phyloP scores from a whole-genome alignment of 1,284 basidiomycete species.

The Apiotrichum porosum region DNA sequence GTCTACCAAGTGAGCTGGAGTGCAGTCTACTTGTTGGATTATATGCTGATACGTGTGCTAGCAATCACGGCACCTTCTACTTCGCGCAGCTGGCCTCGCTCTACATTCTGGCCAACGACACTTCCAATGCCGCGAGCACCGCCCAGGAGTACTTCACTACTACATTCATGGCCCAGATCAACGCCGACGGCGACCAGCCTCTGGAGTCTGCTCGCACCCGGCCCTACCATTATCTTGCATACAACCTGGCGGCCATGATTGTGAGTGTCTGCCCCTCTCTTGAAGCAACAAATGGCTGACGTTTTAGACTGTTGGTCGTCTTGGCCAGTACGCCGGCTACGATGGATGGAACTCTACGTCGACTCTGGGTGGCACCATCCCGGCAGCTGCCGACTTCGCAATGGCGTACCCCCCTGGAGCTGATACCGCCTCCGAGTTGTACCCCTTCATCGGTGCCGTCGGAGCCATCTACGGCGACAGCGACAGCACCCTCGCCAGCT shows the following conservation, averaged over 20 bases:
- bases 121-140: conserved; percentile 15
- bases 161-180: conserved; percentile 30
- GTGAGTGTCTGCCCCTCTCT: too few species aligned
- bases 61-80: conserved; percentile 42
- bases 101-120: conserved; percentile 30
- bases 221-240: conserved; percentile 41
- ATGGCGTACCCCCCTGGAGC: conserved; percentile 17
- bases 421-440: conserved; percentile 14
- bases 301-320: conserved; percentile 4
- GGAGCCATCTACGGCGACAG: conserved; percentile 33
- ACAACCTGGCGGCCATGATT: conserved; percentile 36
- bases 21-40: background rate
- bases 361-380: conserved; percentile 21
- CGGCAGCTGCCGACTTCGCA: conserved; percentile 29
- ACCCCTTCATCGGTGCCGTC: conserved; percentile 24
- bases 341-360: conserved; percentile 24
- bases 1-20: conserved; percentile 27
- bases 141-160: conserved; percentile 27
- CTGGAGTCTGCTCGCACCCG: conserved; percentile 33
- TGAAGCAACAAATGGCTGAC: too few species aligned
- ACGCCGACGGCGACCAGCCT: conserved; percentile 32
- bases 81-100: conserved; percentile 35
- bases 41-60: conserved; percentile 5
- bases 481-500: conserved; percentile 26
- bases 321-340: conserved; percentile 16